Base-by-base conservation (phyloP, 495 filamentous ascomycete genomes). In the Tuber umbilicatum region DNA sequence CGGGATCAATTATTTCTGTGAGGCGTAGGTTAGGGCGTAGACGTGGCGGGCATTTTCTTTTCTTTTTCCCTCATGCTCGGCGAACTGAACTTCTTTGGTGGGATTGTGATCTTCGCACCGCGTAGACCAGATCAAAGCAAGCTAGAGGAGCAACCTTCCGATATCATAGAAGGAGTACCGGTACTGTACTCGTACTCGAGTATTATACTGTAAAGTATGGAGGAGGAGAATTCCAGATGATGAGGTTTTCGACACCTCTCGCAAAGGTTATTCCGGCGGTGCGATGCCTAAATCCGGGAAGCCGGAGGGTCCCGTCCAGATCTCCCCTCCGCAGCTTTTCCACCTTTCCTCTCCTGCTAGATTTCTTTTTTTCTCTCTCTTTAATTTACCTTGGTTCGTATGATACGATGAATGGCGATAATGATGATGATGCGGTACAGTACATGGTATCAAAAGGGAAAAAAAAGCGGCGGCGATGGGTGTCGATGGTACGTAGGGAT, bases 401-500 rank as follows among this genome's bases (percentile, higher is more conserved):
- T 17, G 41, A 12, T 60, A 60, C 17, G 27, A 64, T 35, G 55
- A 35, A 35, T 64, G 55, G 17, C 27, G 55, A 64, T 64, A n/a
- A 31, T 31, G 14, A 16, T 27, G 23, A 64, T 64, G 55, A 35
- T 64, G 55, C 50, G 50, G 14, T 35, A 6, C 27, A 17, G 55
- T 35, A 19, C 55, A 35, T 7, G 27, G 35, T 35, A 64, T 35
- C 27, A 64, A 35, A 16, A 35, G 27, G 55, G 31, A 31, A 31
- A 17, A 60, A 35, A 35, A 2, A 7, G 31, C 55, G 55, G 27
- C 55, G 55, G 35, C 12, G 27, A 64, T 27, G 14, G 27, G 27
- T 64, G 55, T 16, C 5, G 55, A 35, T 35, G 55, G 19, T 64
- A 64, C 55, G 47, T 64, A 50, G 67, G 38, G 68, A 77, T 47